A percentile compares a stretch with the other conserved stretches of the same genome.
These are phyloP conservation scores for Micractinium conductrix DNA, from an alignment of 139 green algal species.

Conservation along the genomic window DNA sequence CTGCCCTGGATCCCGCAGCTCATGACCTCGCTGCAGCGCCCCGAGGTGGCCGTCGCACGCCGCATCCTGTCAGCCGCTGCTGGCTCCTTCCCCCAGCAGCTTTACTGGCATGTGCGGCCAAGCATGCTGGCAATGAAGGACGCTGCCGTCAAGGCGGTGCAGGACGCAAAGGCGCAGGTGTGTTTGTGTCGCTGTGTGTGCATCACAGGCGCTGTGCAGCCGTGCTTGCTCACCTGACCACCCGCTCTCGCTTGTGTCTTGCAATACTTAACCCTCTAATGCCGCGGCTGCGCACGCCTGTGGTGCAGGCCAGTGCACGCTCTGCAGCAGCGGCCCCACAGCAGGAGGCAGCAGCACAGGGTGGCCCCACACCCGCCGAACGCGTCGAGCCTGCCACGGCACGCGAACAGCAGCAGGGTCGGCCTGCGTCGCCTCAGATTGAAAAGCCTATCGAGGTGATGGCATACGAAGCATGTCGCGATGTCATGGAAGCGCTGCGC, in stretches of 20 bases:
- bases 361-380: neutral
- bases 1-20: constrained; percentile 94
- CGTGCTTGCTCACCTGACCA: too few relatives aligned
- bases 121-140: constrained; percentile 82
- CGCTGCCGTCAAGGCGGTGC: constrained; percentile 57
- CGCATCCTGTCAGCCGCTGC: constrained; percentile 55
- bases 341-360: neutral
- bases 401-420: neutral
- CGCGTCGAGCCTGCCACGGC: neutral
- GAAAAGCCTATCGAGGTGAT: constrained; percentile 67
- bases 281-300: too few relatives aligned
- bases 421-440: constrained; percentile 29
- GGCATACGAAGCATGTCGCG: constrained; percentile 51
- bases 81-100: constrained; percentile 71
- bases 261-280: too few relatives aligned
- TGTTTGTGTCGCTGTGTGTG: too few relatives aligned
- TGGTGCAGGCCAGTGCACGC: constrained; percentile 2
- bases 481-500: constrained; percentile 81
- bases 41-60: constrained; percentile 75
- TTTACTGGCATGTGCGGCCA: constrained; percentile 93
- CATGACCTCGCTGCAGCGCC: constrained; percentile 81
- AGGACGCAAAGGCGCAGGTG: constrained; percentile 43
- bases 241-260: too few relatives aligned
- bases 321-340: neutral
- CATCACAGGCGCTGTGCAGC: too few relatives aligned